Percentiles rank a stretch among this genome's conserved stretches.
These are phyloP conservation scores for Amphirosellinia nigrospora DNA, from an alignment of 495 filamentous ascomycete genomes.

Conservation along the genomic window DNA sequence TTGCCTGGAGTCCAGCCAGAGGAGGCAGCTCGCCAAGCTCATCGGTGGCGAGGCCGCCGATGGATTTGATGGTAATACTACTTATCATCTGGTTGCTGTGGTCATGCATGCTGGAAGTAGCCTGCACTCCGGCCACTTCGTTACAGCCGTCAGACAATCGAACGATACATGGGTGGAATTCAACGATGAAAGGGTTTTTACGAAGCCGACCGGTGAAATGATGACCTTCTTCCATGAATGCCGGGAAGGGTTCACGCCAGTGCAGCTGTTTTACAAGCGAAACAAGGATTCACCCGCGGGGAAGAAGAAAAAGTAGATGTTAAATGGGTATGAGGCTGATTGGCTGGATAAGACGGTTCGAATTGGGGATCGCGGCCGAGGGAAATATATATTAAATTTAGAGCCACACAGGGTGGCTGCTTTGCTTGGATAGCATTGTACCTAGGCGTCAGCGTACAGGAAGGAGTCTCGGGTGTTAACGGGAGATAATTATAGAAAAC, in stretches of 20 bases:
- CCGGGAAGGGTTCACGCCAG: conserved; percentile 1
- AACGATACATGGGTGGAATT: conserved; percentile 41
- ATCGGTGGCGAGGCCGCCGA: conserved; percentile 4
- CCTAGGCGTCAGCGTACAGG: conserved; percentile 4
- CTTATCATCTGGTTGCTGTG: conserved; percentile 56
- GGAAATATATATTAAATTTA: background rate
- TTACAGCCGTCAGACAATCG: conserved; percentile 41
- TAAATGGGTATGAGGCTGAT: background rate
- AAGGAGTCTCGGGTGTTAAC: background rate
- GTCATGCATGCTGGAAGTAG: conserved; percentile 41
- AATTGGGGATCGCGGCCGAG: background rate
- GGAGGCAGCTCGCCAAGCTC: conserved; percentile 21
- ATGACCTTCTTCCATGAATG: background rate
- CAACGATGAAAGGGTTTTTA: no score
- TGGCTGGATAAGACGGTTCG: background rate
- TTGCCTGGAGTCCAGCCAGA: background rate
- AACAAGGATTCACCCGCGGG: background rate
- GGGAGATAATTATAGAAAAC: background rate
- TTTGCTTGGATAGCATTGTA: conserved; percentile 9
- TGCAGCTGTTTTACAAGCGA: conserved; percentile 36
- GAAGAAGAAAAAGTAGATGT: background rate
- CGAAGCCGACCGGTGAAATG: no score
- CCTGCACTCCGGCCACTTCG: conserved; percentile 52
- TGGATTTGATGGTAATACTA: conserved; percentile 30
- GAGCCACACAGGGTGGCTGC: background rate